Base-by-base conservation (phyloP, 306 rosid species). In the Canavalia ensiformis region DNA sequence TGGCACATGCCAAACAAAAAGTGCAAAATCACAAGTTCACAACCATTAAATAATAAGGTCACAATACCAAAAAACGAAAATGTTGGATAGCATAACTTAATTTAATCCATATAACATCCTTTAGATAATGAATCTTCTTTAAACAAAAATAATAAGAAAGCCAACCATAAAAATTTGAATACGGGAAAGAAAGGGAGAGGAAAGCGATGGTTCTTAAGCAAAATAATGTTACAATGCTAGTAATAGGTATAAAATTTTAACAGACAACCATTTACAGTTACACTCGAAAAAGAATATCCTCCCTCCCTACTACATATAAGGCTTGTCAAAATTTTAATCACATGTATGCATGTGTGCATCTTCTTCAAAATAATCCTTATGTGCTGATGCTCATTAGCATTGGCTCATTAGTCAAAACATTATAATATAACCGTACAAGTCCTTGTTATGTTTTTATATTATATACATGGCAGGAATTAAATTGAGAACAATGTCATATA, bases 381-480 rank as follows among this genome's bases (percentile, higher is more conserved):
- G 97, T 45, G 92, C 81, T 47, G 99, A 93, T 35, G 99, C 99
- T 95, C 90, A 95, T 89, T 59, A 95, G 81, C 87, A 93, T 93
- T 8, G 99, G 97, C 83, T 95, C 99, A 75, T 93, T 95, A 72
- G 97, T 92, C 30, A 95, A 90, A 82, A 93, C 25, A 18, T 18
- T 18, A 18, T 18, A 18, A 18, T 18, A 18, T 18, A 18, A 18
- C 25, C 25, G 25, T 18, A 18, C 25, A 18, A 18, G 25, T 18
- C 25, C 25, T 18, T 18, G 25, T 18, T 18, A 18, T 18, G 25
- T 18, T 18, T 18, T 18, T 18, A 18, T 18, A 18, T 18, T 18
- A 18, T 18, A 18, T 18, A 18, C 25, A 18, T 18, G 25, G 25
- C 25, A 18, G 25, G 25, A 18, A 18, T 18, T 18, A 18, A 18